Base-by-base conservation (phyloP, 2,329 filamentous ascomycete genomes). In the Kalaharituber pfeilii region DNA sequence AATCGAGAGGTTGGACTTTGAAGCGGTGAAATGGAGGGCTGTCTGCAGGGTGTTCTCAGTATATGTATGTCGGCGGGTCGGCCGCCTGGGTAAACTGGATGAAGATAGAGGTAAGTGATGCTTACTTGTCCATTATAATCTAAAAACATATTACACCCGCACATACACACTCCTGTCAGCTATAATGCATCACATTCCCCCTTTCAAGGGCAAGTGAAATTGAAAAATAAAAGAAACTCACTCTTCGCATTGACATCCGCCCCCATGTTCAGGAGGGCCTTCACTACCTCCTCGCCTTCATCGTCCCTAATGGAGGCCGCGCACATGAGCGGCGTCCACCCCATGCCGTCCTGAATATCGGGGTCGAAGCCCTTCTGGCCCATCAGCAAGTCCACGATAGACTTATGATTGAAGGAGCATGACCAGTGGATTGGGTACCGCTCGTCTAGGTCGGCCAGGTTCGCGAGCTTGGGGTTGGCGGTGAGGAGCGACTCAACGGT, bases 371-470 rank as follows among this genome's bases (percentile, higher is more conserved):
- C 74, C 63, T 81, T 81, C 25, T 50, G 24, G 24, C 22, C 15
- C 13, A 60, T 49, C 3, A 96, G 73, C 20, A 89, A 67, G 50
- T 82, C 73, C 18, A 85, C 80, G 56, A 95, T 86, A 24, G 81
- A 76, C 5, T 82, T 69, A 61, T 80, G 81, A 66, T 91, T 93
- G 68, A 84, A 83, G 22, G 88, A 91, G 1, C 80, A 79, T 0
- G 91, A 89, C 91, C 91, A 98, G 73, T 98, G 91, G 55, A 96
- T 80, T 2, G 91, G 82, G 33, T 94, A 77, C 45, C 91, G 84
- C 15, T 86, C 86, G 67, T 98, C 91, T 50, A 85, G 82, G 65
- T 98, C 91, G 64, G 72, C 73, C 64, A 80, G 79, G 49, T 71
- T 74, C 25, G 85, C 81, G 36, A 93, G 77, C 64, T 84, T 88